A percentile compares a stretch with the other conserved stretches of the same genome.
Evolutionary conservation across 768 basidiomycete genomes (phyloP).

Genomic region (Xanthoconium purpureum): DNA sequence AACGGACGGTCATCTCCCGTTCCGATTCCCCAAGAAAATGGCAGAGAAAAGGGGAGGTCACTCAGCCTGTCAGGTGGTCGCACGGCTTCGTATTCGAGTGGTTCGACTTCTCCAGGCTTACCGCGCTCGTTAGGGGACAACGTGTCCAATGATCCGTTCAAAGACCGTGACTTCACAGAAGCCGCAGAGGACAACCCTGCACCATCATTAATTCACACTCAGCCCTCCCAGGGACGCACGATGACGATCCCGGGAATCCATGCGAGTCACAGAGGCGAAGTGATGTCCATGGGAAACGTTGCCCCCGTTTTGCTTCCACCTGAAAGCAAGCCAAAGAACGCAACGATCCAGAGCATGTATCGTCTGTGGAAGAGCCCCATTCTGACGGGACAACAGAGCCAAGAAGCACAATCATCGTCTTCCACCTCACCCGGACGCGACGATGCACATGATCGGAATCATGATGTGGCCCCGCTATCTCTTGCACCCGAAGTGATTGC

Average conservation of each 20-base stretch:
- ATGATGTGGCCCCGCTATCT: slow-evolving; percentile 30
- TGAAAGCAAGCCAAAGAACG: slow-evolving; percentile 42
- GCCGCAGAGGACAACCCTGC: slow-evolving; percentile 27
- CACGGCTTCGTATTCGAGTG: slow-evolving; percentile 24
- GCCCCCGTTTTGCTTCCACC: slow-evolving; percentile 44
- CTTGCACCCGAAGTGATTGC: slow-evolving; percentile 23
- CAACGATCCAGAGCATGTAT: slow-evolving; percentile 66
- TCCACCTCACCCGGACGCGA: slow-evolving; percentile 6
- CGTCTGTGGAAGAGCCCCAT: slow-evolving; percentile 67
- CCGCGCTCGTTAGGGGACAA: slow-evolving; percentile 36
- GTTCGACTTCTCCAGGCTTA: slow-evolving; percentile 28
- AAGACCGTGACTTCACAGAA: slow-evolving; percentile 33
- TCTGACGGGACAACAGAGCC: slow-evolving; percentile 26
- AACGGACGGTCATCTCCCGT: slow-evolving; percentile 32
- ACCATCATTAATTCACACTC: slow-evolving; percentile 61
- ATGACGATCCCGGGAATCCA: slow-evolving; percentile 91
- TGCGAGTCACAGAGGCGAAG: slow-evolving; percentile 77
- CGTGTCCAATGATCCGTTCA: slow-evolving; percentile 24
- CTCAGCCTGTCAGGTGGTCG: slow-evolving; percentile 26
- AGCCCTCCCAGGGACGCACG: slow-evolving; percentile 67
- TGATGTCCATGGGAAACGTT: slow-evolving; percentile 81
- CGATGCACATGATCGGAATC: slow-evolving; percentile 23
- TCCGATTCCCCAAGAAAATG: slow-evolving; percentile 28
- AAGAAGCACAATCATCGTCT: slow-evolving; percentile 12
- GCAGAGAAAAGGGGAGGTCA: slow-evolving; percentile 25